phyloP scores from a whole-genome alignment of 2,329 filamentous ascomycete genomes.

The Rhinocladiella similis region DNA sequence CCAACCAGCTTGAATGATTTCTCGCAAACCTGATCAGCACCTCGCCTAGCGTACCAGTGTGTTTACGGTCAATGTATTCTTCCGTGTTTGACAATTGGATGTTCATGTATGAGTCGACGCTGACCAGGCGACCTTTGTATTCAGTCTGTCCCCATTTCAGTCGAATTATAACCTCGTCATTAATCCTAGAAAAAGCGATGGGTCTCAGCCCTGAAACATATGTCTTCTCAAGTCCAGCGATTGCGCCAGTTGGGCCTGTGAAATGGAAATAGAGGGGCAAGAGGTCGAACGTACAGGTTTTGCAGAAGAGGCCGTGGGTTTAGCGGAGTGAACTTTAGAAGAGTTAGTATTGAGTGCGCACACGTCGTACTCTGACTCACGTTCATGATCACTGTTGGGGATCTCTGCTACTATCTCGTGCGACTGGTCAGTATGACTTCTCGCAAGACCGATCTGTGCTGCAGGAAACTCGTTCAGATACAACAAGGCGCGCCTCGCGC shows the following conservation, averaged over 20 bases:
- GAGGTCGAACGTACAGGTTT: slow-evolving; percentile 65
- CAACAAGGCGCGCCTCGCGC: neutral
- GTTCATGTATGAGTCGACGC: slow-evolving; percentile 99
- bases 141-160: slow-evolving; percentile 98
- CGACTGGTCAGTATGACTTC: no score
- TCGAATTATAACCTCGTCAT: slow-evolving; percentile 85
- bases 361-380: slow-evolving; percentile 30
- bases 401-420: neutral
- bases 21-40: slow-evolving; percentile 77
- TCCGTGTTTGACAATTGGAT: slow-evolving; percentile 87
- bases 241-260: slow-evolving; percentile 18
- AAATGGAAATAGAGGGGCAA: neutral
- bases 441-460: neutral
- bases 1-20: neutral
- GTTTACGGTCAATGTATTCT: slow-evolving; percentile 88
- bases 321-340: slow-evolving; percentile 74
- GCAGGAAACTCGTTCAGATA: neutral
- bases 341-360: slow-evolving; percentile 28
- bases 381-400: slow-evolving; percentile 34
- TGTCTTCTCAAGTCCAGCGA: neutral
- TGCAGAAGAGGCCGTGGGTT: slow-evolving; percentile 98
- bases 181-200: slow-evolving; percentile 59
- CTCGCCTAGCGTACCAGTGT: slow-evolving; percentile 80
- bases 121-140: slow-evolving; percentile 91
- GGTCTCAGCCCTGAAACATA: slow-evolving; percentile 2